These are phyloP conservation scores for Enteropsectra breve DNA, from an alignment of 371 early-diverging fungal species.

Conservation along the genomic window DNA sequence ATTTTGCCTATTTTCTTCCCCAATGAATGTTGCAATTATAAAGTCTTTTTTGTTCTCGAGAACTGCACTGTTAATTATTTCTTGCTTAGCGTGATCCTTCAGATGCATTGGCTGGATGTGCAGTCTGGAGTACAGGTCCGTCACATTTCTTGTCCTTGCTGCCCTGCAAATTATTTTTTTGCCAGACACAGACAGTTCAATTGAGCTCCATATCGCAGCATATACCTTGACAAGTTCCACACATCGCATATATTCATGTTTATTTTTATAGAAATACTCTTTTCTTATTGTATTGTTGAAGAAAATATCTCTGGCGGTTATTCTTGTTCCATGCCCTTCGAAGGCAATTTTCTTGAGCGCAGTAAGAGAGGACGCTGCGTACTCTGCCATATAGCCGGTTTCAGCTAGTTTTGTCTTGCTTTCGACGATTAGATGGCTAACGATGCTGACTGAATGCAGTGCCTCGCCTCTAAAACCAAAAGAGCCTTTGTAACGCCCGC, in stretches of 20 bases:
- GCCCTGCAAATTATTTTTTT: neutral
- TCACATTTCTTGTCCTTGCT: neutral
- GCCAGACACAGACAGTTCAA: neutral
- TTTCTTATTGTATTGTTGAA: slow-evolving; percentile 49
- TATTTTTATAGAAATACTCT: slow-evolving; percentile 48
- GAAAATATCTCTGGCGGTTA: slow-evolving; percentile 53
- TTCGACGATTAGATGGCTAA: slow-evolving; percentile 74
- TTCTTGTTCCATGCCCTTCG: slow-evolving; percentile 44
- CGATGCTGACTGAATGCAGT: slow-evolving; percentile 80
- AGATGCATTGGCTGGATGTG: neutral
- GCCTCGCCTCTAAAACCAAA: slow-evolving; percentile 97
- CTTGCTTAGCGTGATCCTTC: too few species aligned
- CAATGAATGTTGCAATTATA: too few species aligned
- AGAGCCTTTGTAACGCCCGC: slow-evolving; percentile 65
- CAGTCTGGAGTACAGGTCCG: neutral
- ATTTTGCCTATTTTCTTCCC: neutral
- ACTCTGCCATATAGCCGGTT: slow-evolving; percentile 17
- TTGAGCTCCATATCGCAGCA: slow-evolving; percentile 26
- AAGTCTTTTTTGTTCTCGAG: neutral
- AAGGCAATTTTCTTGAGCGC: slow-evolving; percentile 20
- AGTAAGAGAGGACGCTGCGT: slow-evolving; percentile 28
- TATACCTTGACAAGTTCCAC: slow-evolving; percentile 42
- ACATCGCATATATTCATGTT: slow-evolving; percentile 39
- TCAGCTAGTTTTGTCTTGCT: slow-evolving; percentile 25
- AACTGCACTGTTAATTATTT: too few species aligned